phyloP scores from a whole-genome alignment of 2,329 filamentous ascomycete species.

The Cordyceps tenuipes region DNA sequence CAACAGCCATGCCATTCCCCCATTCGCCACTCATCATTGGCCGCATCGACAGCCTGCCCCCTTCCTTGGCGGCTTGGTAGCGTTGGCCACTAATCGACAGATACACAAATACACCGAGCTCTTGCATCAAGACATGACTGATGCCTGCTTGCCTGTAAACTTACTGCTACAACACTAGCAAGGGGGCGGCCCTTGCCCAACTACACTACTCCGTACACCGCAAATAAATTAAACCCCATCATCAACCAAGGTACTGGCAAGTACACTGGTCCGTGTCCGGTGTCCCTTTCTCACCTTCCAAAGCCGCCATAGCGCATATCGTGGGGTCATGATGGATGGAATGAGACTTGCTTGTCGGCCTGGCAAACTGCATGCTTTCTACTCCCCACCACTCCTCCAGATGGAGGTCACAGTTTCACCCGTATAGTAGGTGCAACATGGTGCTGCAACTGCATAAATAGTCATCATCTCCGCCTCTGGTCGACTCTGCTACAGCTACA shows the following conservation, averaged over 20 bases:
- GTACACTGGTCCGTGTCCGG: not conserved
- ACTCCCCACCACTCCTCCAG: too few species aligned
- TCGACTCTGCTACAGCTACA: not conserved
- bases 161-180: not conserved
- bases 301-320: not conserved
- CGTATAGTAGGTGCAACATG: too few species aligned
- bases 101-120: slow-evolving; percentile 7
- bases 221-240: not conserved
- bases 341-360: too few species aligned
- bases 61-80: not conserved
- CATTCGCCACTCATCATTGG: too few species aligned
- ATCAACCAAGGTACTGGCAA: not conserved
- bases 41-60: not conserved
- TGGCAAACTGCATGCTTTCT: too few species aligned
- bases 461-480: not conserved
- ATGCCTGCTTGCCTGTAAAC: not conserved
- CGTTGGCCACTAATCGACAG: not conserved
- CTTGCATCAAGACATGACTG: not conserved
- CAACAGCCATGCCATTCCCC: too few species aligned
- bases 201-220: not conserved
- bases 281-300: not conserved
- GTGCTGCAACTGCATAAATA: too few species aligned
- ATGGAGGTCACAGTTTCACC: too few species aligned
- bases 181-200: too few species aligned
- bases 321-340: not conserved